Conservation (phyloP, 108 stramenopile genomes). For the Tribonema minus region DNA sequence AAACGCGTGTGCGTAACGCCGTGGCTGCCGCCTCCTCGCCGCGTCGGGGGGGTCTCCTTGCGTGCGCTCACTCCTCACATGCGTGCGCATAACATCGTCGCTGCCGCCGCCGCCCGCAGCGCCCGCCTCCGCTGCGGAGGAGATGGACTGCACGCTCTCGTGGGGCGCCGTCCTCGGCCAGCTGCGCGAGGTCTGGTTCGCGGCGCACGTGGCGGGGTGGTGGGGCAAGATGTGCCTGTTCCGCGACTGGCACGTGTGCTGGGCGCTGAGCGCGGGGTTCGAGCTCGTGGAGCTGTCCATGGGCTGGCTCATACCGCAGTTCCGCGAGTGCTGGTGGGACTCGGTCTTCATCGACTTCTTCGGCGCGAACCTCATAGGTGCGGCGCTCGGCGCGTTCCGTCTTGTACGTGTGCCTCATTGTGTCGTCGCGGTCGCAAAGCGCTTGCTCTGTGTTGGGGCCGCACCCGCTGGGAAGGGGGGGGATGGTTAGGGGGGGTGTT, state of each 20-base stretch:
- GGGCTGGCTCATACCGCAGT: conserved; percentile 46
- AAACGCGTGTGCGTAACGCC: no score
- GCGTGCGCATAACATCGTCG: no score
- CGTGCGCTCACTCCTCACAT: no score
- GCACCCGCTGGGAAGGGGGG: no score
- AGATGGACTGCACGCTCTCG: conserved; percentile 21
- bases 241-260: conserved; percentile 53
- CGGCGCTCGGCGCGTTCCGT: conserved; percentile 24
- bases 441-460: no score
- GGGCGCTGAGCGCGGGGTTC: conserved; percentile 32
- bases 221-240: conserved; percentile 58
- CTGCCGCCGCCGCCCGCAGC: neutral
- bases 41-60: no score
- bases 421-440: no score
- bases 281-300: conserved; percentile 51
- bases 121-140: neutral
- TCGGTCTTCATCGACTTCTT: conserved; percentile 42
- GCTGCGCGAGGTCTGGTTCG: conserved; percentile 42
- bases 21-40: no score
- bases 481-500: no score
- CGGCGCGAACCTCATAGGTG: conserved; percentile 49
- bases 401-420: no score
- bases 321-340: conserved; percentile 54
- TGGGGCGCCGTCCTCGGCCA: conserved; percentile 9
- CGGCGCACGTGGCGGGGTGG: conserved; percentile 30